Evolutionary conservation across 768 basidiomycete species (phyloP).

Genomic region (Butyriboletus loyo): DNA sequence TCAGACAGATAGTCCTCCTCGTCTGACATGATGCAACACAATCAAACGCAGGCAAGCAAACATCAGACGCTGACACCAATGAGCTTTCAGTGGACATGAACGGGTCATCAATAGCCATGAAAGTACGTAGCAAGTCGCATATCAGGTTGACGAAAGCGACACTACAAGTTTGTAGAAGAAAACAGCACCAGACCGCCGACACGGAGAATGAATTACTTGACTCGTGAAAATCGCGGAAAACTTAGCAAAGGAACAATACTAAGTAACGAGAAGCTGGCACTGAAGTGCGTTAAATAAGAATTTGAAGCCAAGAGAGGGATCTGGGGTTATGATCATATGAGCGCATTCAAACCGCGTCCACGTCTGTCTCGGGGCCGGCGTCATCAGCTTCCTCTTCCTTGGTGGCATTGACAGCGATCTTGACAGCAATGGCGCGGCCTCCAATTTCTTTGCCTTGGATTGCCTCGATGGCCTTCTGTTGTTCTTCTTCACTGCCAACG

Average conservation of each 20-base stretch:
- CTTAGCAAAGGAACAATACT: slow-evolving; percentile 36
- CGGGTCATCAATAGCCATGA: slow-evolving; percentile 28
- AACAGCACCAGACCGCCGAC: slow-evolving; percentile 48
- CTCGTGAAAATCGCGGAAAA: slow-evolving; percentile 37
- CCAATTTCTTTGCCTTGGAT: slow-evolving; percentile 86
- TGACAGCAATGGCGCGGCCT: slow-evolving; percentile 86
- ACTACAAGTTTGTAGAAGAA: slow-evolving; percentile 31
- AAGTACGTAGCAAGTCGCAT: slow-evolving; percentile 28
- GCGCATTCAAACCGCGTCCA: slow-evolving; percentile 19
- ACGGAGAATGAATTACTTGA: slow-evolving; percentile 26
- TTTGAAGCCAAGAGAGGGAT: slow-evolving; percentile 24
- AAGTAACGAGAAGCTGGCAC: slow-evolving; percentile 30
- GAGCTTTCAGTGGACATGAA: slow-evolving; percentile 12
- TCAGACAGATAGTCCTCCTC: slow-evolving; percentile 87
- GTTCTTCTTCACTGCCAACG: slow-evolving; percentile 83
- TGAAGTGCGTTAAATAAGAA: slow-evolving; percentile 25
- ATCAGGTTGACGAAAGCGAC: slow-evolving; percentile 28
- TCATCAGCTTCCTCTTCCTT: slow-evolving; percentile 53
- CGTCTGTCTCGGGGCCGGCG: slow-evolving; percentile 31
- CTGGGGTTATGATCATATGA: slow-evolving; percentile 15
- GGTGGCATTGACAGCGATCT: slow-evolving; percentile 88
- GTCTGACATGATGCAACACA: slow-evolving; percentile 50
- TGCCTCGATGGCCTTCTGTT: slow-evolving; percentile 85
- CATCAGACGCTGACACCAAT: slow-evolving; percentile 8
- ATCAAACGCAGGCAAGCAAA: slow-evolving; percentile 18